Conservation (phyloP, 2,329 filamentous ascomycete genomes). For the Aspergillus chevalieri region DNA sequence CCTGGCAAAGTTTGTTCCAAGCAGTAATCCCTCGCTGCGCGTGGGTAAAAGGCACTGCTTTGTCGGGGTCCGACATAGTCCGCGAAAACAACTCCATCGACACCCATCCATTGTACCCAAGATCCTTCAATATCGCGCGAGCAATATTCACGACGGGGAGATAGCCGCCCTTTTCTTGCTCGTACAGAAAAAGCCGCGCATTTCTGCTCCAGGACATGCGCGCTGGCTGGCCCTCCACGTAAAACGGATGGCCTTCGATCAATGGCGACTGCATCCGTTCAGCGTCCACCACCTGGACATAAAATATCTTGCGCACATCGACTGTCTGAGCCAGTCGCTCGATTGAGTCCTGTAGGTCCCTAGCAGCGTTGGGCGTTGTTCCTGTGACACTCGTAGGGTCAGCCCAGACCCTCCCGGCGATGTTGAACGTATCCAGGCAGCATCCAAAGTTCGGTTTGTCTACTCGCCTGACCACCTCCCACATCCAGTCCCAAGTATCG, state of each 20-base stretch:
- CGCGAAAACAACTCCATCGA: constrained; percentile 64
- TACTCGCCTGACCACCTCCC: constrained; percentile 61
- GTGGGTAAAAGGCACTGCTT: constrained; percentile 50
- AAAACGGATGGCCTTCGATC: constrained; percentile 49
- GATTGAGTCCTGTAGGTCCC: constrained; percentile 49
- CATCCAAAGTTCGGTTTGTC: constrained; percentile 65
- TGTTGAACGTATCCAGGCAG: constrained; percentile 72
- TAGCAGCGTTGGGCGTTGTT: constrained; percentile 48
- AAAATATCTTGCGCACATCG: constrained; percentile 61
- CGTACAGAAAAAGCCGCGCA: constrained; percentile 61
- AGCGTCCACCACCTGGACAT: constrained; percentile 68
- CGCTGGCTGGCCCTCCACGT: constrained; percentile 51
- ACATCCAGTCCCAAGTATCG: constrained; percentile 64
- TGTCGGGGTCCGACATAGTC: constrained; percentile 48
- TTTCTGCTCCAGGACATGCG: constrained; percentile 74
- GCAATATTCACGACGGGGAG: constrained; percentile 58
- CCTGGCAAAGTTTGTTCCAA: constrained; percentile 42
- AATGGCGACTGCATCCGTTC: constrained; percentile 56
- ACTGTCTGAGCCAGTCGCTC: constrained; percentile 48
- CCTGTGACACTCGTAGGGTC: constrained; percentile 55
- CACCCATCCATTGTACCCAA: constrained; percentile 62
- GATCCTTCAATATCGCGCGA: constrained; percentile 54
- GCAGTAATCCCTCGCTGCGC: constrained; percentile 44
- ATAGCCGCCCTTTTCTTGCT: constrained; percentile 56
- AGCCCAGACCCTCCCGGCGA: constrained; percentile 62